These are phyloP conservation scores for Cutaneotrichosporon sp. DNA, from an alignment of 1,284 basidiomycete genomes.

Conservation along the genomic window DNA sequence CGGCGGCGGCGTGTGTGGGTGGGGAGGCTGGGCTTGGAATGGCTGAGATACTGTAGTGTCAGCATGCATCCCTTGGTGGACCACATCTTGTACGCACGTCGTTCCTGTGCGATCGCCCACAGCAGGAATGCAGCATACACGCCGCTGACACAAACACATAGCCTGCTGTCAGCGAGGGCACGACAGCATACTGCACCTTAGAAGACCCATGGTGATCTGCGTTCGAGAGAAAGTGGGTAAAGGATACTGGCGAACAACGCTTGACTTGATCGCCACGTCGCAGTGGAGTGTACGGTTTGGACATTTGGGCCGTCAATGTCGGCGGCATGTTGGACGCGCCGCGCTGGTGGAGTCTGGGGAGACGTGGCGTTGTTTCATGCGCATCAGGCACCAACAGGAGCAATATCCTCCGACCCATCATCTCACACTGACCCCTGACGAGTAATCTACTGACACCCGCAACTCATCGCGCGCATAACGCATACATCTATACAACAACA, in stretches of 20 bases:
- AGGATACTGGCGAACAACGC: not conserved
- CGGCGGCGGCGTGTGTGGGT: not conserved
- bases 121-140: slow-evolving; percentile 54
- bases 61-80: not conserved
- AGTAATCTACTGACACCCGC: no score
- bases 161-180: slow-evolving; percentile 19
- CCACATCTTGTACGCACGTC: slow-evolving; percentile 56
- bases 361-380: no score
- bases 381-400: no score
- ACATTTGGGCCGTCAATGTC: no score
- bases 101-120: slow-evolving; percentile 88
- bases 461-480: no score
- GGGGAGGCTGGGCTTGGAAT: not conserved
- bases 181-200: not conserved
- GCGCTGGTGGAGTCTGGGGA: no score
- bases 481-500: no score
- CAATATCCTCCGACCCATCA: no score
- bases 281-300: no score
- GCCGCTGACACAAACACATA: slow-evolving; percentile 44
- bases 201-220: not conserved
- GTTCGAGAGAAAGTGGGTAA: not conserved
- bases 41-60: slow-evolving; percentile 1
- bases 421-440: no score
- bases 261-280: no score
- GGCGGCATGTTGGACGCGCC: no score